Evolutionary conservation across 2,329 filamentous ascomycete species (phyloP).

Genomic region (Graphilbum fragrans): DNA sequence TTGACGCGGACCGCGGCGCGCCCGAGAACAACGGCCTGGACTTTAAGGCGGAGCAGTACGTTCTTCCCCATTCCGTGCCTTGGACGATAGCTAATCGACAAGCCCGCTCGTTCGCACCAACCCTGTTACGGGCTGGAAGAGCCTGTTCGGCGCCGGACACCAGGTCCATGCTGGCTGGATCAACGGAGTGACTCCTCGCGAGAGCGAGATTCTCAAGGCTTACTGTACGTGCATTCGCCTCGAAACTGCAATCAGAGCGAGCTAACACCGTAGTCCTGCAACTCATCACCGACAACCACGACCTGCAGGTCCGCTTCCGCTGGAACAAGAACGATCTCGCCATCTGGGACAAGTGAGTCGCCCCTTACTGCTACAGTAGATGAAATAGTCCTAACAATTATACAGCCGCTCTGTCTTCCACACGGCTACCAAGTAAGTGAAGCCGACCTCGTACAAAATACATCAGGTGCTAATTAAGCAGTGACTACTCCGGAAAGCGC

Average conservation of each 20-base stretch:
- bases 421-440: constrained; percentile 16
- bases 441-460: neutral
- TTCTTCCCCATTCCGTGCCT: constrained; percentile 16
- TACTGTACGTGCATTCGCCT: constrained; percentile 10
- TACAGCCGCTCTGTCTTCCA: constrained; percentile 17
- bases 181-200: constrained; percentile 20
- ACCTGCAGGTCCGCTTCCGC: constrained; percentile 18
- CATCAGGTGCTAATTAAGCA: neutral
- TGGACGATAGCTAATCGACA: neutral
- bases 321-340: constrained; percentile 18
- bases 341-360: constrained; percentile 16
- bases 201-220: constrained; percentile 15
- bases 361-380: neutral
- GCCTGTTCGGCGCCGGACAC: constrained; percentile 19
- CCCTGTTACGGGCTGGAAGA: constrained; percentile 20
- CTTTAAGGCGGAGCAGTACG: constrained; percentile 19
- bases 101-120: constrained; percentile 17
- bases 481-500: constrained; percentile 16
- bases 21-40: constrained; percentile 17
- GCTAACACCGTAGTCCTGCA: constrained; percentile 11
- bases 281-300: constrained; percentile 17
- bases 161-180: constrained; percentile 16
- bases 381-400: no score
- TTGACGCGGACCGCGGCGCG: constrained; percentile 14
- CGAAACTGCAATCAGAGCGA: no score